Evolutionary conservation across 108 stramenopile genomes (phyloP), one percentile per base, ranked within the genome.

Genomic region (Skeletonema menzelii): DNA sequence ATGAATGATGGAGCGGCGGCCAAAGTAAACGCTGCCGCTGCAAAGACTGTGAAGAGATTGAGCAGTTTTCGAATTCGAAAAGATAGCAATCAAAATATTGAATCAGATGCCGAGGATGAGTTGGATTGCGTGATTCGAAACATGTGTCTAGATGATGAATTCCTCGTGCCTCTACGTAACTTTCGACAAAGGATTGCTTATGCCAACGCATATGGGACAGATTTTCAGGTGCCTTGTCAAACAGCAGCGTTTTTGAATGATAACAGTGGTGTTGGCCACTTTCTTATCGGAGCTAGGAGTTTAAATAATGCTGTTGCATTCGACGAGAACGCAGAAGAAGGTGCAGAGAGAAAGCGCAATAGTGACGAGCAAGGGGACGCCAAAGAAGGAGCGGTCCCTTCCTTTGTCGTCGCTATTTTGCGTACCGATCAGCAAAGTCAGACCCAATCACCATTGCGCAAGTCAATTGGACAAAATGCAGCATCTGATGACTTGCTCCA

Each of bases 141-240:
- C 72, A 82, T 82, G 82, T 82, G 82, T 32, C 46, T 78, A 12
- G 58, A 73, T 24, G 66, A 75, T 0, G 70, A 75, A 27, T 95
- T 77, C 64, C 67, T 95, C 17, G 56, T 61, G 8, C 90, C 94
- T 0, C 73, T 95, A 30, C 61, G 72, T 1, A 61, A 68, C 49
- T 95, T 95, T 76, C 87, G 89, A 15, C 78, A 82, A 61, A 62
- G 94, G 8, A 86, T 92, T 28, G 91, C 91, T 8, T 95, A 91
- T 81, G 91, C 91, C 73, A 95, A 95, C 81, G 89, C 89, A n/a
- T 95, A 87, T 55, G 77, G 85, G 22, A 95, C 94, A 5, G 94
- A 95, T 74, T 95, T 95, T 84, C 90, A 90, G 8, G 94, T 95
- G 12, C 94, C 94, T 1, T 81, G 83, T 10, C 60, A 69, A 22